phyloP scores from a whole-genome alignment of 768 basidiomycete genomes.

The Lentinula guzmanii region DNA sequence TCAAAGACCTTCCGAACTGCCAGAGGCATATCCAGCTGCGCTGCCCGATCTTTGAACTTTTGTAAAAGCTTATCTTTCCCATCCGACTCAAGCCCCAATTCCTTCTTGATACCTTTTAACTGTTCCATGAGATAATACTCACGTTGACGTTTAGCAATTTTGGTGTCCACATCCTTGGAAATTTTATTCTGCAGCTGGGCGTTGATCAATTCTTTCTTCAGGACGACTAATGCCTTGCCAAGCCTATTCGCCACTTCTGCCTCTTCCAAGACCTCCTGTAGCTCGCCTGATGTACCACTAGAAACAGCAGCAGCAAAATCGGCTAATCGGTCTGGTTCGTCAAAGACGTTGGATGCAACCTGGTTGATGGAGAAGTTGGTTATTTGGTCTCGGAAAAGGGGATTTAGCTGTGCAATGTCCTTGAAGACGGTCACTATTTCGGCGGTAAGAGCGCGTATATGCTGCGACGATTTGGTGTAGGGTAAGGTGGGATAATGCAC shows the following conservation, averaged over 20 bases:
- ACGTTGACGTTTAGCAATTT: constrained; percentile 89
- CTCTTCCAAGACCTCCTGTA: constrained; percentile 91
- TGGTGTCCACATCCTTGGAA: constrained; percentile 86
- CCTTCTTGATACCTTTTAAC: constrained; percentile 93
- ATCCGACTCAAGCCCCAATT: constrained; percentile 91
- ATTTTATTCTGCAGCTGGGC: constrained; percentile 93
- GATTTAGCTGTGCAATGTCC: constrained; percentile 95
- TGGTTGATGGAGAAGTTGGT: constrained; percentile 95
- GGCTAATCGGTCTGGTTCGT: constrained; percentile 94
- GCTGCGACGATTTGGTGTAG: constrained; percentile 81
- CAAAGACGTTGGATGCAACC: constrained; percentile 88
- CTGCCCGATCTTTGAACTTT: constrained; percentile 85
- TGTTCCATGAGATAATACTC: constrained; percentile 98
- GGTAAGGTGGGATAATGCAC: constrained; percentile 77
- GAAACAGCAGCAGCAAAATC: constrained; percentile 97
- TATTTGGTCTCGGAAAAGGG: constrained; percentile 97
- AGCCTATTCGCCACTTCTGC: constrained; percentile 83
- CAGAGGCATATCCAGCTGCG: constrained; percentile 81
- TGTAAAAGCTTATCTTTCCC: constrained; percentile 94
- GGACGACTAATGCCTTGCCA: constrained; percentile 82
- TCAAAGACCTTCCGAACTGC: constrained; percentile 91
- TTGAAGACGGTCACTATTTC: constrained; percentile 98
- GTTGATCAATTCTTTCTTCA: constrained; percentile 98
- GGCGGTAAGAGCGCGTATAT: constrained; percentile 92
- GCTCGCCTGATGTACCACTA: constrained; percentile 84